Base-by-base conservation (phyloP, 1,139 yeast genomes). In the Kodamaea plutei region DNA sequence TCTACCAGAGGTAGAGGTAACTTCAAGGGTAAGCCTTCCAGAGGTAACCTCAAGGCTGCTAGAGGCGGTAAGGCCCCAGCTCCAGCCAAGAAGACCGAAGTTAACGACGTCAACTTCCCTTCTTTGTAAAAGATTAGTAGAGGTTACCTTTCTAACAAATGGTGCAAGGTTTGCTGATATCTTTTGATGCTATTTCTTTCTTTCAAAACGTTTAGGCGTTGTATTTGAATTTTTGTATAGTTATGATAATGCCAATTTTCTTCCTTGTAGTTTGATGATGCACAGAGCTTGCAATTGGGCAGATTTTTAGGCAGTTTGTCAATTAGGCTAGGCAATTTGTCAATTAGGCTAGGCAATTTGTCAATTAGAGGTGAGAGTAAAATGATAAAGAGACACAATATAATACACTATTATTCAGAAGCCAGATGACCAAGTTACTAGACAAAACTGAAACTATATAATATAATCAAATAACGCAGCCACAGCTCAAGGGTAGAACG, bases 91-190 rank as follows among this genome's bases (percentile, higher is more conserved):
- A 57, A 58, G 50, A 67, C 69, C 41, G 66, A 63, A 44, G 59
- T 65, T 48, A 66, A 69, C 60, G 79, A 75, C 57, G 64, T 67
- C 55, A 73, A 75, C 70, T 76, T 77, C 73, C 84, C 84, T 56
- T 69, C 83, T 52, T 73, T 69, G 54, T 53, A 52, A 50, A n/a
- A 4, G 34, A 26, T 22, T 14, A 9, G 12, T 8, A 30, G 23
- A 16, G 11, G 9, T 18, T 24, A 22, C 25, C 28, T 8, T 12
- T 21, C 23, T 18, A 18, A 18, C 14, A 20, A 26, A 24, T 23
- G 31, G 31, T 31, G 30, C 29, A 28, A 23, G 31, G 25, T 27
- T 27, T 30, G n/a, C 23, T 12, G 23, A 21, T 21, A 21, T 21
- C 23, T 21, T 21, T 21, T 21, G 23, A 8, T 10, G 8, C 20